Evolutionary conservation across 1,284 basidiomycete genomes (phyloP).

Genomic region (Leccinum griseonigrum): DNA sequence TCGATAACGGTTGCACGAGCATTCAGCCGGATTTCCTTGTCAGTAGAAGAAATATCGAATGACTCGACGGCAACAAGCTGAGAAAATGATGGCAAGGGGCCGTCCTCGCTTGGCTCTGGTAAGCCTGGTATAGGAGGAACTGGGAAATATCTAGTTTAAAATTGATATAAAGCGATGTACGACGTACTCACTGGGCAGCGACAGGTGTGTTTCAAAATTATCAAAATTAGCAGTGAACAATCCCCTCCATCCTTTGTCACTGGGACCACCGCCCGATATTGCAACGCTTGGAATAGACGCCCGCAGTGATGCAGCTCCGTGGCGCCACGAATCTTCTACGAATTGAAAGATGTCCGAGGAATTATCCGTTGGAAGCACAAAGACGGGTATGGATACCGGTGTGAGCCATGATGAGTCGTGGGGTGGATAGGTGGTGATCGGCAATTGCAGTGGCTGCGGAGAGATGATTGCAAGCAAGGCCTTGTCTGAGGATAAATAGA

Average conservation of each 20-base stretch:
- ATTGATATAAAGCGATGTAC: not conserved
- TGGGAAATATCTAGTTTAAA: conserved; percentile 28
- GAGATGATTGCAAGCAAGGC: conserved; percentile 46
- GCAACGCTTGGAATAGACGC: conserved; percentile 41
- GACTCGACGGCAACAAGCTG: conserved; percentile 58
- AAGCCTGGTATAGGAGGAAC: conserved; percentile 66
- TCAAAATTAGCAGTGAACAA: conserved; percentile 41
- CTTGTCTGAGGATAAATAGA: conserved; percentile 45
- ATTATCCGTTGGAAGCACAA: conserved; percentile 55
- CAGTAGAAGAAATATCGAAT: conserved; percentile 53
- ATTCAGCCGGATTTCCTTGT: conserved; percentile 42
- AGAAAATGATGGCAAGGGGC: conserved; percentile 52
- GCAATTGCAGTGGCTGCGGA: conserved; percentile 49
- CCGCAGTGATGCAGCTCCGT: conserved; percentile 46
- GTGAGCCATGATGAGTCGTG: conserved; percentile 57
- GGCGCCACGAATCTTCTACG: conserved; percentile 55
- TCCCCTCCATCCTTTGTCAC: conserved; percentile 49
- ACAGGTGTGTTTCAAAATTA: conserved; percentile 45
- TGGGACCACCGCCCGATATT: conserved; percentile 51
- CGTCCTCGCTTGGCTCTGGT: conserved; percentile 52
- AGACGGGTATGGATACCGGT: conserved; percentile 48
- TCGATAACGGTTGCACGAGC: conserved; percentile 61
- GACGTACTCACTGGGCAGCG: conserved; percentile 50
- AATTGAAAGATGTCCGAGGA: conserved; percentile 49
- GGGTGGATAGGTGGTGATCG: conserved; percentile 57